Conservation (phyloP, 257 asterid genomes). For the Solanum pimpinellifolium region DNA sequence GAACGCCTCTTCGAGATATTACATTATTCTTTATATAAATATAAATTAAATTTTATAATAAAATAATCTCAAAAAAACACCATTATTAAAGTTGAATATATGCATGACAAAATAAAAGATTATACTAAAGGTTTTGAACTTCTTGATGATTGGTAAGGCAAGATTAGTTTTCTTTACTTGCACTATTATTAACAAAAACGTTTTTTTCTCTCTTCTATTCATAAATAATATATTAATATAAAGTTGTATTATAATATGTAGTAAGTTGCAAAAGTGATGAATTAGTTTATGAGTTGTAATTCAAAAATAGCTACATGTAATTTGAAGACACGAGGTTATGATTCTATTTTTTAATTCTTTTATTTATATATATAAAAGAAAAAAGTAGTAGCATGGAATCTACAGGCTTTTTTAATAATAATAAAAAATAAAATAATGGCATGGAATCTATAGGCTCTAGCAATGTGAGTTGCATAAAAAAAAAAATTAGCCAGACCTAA, state of each 20-base stretch:
- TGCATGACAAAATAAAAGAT: background rate
- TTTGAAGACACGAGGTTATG: background rate
- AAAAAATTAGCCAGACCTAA: background rate
- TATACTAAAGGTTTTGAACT: background rate
- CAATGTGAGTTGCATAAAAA: too few relatives aligned
- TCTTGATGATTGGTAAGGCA: background rate
- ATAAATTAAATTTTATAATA: too few relatives aligned
- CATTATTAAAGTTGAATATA: background rate
- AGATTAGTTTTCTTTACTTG: background rate
- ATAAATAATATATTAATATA: too few relatives aligned
- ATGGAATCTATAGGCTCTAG: background rate
- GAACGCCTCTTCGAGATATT: fast-evolving
- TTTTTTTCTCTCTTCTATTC: background rate
- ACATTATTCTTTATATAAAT: too few relatives aligned
- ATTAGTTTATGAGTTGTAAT: background rate
- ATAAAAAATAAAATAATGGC: too few relatives aligned
- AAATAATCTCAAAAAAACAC: background rate
- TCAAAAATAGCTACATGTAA: background rate
- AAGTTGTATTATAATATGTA: background rate
- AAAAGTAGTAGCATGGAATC: background rate
- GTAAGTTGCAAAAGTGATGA: background rate
- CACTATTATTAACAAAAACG: background rate
- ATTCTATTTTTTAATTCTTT: background rate
- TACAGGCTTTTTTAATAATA: background rate
- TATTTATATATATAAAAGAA: background rate